These are phyloP conservation scores for Porphyrellus cyaneotinctus DNA, from an alignment of 768 basidiomycete species.

Conservation along the genomic window DNA sequence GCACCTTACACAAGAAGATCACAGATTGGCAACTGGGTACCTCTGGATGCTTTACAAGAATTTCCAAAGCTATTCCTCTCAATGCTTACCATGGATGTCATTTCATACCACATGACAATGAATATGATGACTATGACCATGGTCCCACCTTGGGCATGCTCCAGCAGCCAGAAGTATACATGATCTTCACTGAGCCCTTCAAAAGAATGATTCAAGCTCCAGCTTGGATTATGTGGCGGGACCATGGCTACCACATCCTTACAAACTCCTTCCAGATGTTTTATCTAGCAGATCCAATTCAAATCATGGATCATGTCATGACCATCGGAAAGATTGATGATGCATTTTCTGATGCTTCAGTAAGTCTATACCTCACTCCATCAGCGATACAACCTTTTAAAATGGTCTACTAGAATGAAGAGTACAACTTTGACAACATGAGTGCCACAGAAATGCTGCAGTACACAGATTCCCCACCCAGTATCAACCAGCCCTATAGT, in stretches of 20 bases:
- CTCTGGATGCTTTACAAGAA: not conserved
- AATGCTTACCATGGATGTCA: not conserved
- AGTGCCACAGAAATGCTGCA: too few relatives aligned
- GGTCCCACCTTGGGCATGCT: slow-evolving; percentile 8
- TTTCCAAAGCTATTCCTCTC: not conserved
- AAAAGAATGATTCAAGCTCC: not conserved
- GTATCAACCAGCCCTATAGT: too few relatives aligned
- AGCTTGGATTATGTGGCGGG: slow-evolving; percentile 8
- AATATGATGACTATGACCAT: slow-evolving; percentile 8
- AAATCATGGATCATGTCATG: slow-evolving; percentile 1
- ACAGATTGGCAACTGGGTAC: not conserved
- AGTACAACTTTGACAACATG: too few relatives aligned
- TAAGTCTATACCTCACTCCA: too few relatives aligned
- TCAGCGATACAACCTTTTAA: too few relatives aligned
- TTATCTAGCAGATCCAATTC: not conserved
- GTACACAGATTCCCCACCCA: too few relatives aligned
- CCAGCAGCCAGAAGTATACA: not conserved
- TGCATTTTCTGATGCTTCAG: too few relatives aligned
- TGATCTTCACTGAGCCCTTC: not conserved
- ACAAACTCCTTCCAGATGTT: slow-evolving; percentile 7
- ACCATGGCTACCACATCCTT: slow-evolving; percentile 7
- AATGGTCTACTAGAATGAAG: too few relatives aligned
- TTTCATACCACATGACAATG: not conserved
- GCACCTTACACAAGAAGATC: not conserved
- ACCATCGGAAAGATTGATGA: not conserved